phyloP scores from a whole-genome alignment of 192 early-diverging fungal species.

The Coemansia sp. region DNA sequence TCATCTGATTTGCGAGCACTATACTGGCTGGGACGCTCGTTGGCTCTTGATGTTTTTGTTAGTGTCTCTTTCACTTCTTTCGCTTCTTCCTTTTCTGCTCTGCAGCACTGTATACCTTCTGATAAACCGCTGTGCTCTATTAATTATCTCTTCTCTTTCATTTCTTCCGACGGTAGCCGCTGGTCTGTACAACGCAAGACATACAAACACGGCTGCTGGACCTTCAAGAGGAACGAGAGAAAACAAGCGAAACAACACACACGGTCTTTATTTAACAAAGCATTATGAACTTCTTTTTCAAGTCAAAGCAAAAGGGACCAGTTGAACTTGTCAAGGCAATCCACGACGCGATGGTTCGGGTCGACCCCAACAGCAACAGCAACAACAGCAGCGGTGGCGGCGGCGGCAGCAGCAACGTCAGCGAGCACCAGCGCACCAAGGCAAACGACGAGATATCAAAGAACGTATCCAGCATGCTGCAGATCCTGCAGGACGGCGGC shows the following conservation, averaged over 20 bases:
- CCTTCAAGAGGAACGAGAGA: neutral
- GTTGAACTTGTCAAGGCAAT: constrained; percentile 84
- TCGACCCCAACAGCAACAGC: constrained; percentile 55
- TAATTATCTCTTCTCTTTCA: neutral
- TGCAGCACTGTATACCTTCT: neutral
- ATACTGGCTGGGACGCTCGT: neutral
- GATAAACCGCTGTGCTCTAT: neutral
- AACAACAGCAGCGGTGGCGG: constrained; percentile 10
- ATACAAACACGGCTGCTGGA: neutral
- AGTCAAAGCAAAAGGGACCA: constrained; percentile 79
- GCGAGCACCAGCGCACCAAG: constrained; percentile 63
- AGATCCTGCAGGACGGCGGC: constrained; percentile 91
- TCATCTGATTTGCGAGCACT: neutral
- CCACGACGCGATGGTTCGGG: constrained; percentile 78
- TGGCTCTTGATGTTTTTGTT: no score
- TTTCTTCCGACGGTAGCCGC: constrained; percentile 9
- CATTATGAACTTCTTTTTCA: constrained; percentile 78
- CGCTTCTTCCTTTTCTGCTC: neutral
- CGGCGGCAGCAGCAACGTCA: constrained; percentile 8
- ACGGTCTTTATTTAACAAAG: constrained; percentile 3
- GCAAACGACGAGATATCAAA: constrained; percentile 97
- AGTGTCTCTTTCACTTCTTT: neutral
- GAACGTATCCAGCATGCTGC: constrained; percentile 89
- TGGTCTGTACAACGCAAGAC: neutral
- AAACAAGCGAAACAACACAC: neutral